Conservation (phyloP, 2,329 filamentous ascomycete genomes). For the Akanthomyces lecanii region DNA sequence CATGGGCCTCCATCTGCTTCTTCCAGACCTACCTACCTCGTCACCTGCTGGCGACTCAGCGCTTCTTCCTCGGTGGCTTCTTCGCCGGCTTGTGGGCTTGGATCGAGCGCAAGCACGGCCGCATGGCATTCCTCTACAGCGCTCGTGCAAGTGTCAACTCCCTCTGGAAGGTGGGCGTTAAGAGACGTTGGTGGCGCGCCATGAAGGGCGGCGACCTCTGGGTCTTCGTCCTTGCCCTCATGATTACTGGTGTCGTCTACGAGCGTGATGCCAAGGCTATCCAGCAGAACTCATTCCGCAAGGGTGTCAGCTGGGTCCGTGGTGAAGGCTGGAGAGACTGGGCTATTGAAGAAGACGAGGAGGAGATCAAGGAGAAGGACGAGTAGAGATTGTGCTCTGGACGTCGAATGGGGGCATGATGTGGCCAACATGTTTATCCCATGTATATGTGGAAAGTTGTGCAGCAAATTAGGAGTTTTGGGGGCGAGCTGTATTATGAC, state of each 20-base stretch:
- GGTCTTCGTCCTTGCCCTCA: conserved; percentile 75
- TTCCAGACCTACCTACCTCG: conserved; percentile 77
- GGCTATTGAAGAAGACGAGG: conserved; percentile 47
- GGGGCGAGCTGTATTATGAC: neutral
- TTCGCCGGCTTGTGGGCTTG: conserved; percentile 82
- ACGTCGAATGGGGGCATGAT: neutral
- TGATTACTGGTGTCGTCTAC: conserved; percentile 72
- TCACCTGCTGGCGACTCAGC: conserved; percentile 69
- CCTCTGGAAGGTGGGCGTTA: conserved; percentile 89
- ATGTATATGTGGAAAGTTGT: neutral
- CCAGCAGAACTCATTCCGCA: conserved; percentile 62
- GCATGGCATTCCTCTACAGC: conserved; percentile 73
- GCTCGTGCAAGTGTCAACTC: conserved; percentile 75
- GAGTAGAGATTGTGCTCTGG: conserved; percentile 20
- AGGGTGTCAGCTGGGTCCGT: conserved; percentile 67
- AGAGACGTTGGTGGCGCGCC: conserved; percentile 82
- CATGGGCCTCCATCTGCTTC: conserved; percentile 86
- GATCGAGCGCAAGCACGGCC: conserved; percentile 61
- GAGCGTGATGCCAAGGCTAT: conserved; percentile 67
- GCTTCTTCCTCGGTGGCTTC: conserved; percentile 87
- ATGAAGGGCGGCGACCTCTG: conserved; percentile 78
- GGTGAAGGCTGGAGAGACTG: conserved; percentile 75
- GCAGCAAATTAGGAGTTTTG: neutral
- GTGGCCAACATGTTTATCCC: neutral
- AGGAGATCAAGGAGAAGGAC: conserved; percentile 30